Evolutionary conservation across 805 yeast genomes (phyloP), one percentile per base, ranked within the genome.

Genomic region (Yarrowia bubula): DNA sequence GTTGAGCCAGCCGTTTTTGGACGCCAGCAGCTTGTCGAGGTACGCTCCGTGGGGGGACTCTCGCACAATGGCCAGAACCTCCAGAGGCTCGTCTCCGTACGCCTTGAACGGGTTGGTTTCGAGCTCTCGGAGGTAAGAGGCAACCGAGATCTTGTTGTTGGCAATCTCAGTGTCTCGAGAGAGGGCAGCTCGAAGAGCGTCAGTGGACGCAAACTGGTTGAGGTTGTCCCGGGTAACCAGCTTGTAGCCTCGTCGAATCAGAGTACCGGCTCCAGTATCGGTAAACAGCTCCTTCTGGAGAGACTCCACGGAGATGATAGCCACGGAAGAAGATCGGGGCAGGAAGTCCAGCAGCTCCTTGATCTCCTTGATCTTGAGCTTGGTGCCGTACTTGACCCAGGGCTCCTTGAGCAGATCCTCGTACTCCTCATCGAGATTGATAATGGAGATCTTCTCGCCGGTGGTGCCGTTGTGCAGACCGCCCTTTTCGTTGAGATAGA

Each of bases 361-460:
- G 77, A 95, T 95, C 78, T 95, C 98, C 77, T 89, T 92, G 76
- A 95, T 93, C 81, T 95, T 95, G 76, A 95, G 83, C 79, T 95
- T 95, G 67, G 99, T 95, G 70, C 99, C 99, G 77, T 93, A 95
- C 77, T 95, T 93, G 71, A 95, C 98, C 99, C 99, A 95, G 35
- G 95, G 84, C 78, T 95, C 92, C 76, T 92, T 88, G 86, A 95
- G 80, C 72, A 95, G 81, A 62, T 84, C 89, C 43, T 92, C 97
- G 74, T 89, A 58, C 79, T 95, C 98, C 79, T 95, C 98, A 75
- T 95, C 99, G 73, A 95, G 83, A 76, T 95, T 95, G 75, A 95
- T 95, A 66, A 84, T 87, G 46, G 95, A 87, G 68, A 95, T 86
- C 75, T 89, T 92, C 75, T 92, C 96, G 57, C 95, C 92, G 15